Base-by-base conservation (phyloP, 2,329 filamentous ascomycete species). In the Calonectria pseudoturangicola region DNA sequence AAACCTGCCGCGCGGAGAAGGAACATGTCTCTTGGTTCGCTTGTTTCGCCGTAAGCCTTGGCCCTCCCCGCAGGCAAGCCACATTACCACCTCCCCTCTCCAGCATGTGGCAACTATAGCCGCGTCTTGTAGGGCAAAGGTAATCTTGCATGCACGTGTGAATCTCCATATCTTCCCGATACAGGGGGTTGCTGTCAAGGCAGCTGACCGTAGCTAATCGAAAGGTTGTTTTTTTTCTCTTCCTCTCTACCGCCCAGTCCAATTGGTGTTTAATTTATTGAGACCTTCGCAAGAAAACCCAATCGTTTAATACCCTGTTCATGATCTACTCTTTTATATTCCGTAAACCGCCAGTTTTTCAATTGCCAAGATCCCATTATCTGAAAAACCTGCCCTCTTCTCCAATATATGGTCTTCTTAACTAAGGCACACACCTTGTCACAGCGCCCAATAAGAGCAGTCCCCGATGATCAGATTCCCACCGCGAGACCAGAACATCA, bases 1-100 rank as follows among this genome's bases (percentile, higher is more conserved):
- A 60, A 60, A 41, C 30, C 48, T 66, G 45, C 16, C 33, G 21
- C 33, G 54, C 25, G 45, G 63, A 66, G 63, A 66, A 66, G 28
- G 28, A 50, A 30, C 21, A 33, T 41, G 36, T 4, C 21, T 15
- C 21, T 41, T 21, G 21, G 21, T 21, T 21, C 21, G 21, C 21
- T 58, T 58, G 54, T 36, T 58, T 60, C 54, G 36, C 39, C 12
- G 16, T 30, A 18, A 12, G 33, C 13, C n/a, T 60, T 60, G 36
- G 36, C 33, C 21, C n/a, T 58, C 54, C 54, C 54, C 54, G 33
- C 54, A 58, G 16, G 39, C n/a, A 33, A 60, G 21, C 33, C 54
- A 60, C 36, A 60, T 33, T 36, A 18, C 33, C 54, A 16, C 21
- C 21, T 48, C 21, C 15, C 54, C 27, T 60, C 33, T 30, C 54